Base-by-base conservation (phyloP, 805 yeast species). In the Candida ficus region DNA sequence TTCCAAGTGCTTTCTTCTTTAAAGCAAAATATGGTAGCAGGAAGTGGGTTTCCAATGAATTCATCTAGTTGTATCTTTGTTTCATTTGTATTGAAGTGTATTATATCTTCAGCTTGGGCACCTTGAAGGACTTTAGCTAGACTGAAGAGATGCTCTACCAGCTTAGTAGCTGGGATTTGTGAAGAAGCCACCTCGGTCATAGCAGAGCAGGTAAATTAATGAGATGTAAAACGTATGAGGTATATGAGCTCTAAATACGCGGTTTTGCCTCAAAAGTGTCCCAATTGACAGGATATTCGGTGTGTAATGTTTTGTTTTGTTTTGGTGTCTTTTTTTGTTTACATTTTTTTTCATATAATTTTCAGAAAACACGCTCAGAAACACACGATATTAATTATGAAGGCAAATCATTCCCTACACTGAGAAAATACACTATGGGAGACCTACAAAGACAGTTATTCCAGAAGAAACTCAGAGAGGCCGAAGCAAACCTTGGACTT, bases 111-210 rank as follows among this genome's bases (percentile, higher is more conserved):
- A 4, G 53, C 29, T 2, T 35, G 42, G 2, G 66, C 66, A 5
- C 56, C 42, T 30, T 58, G 63, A 2, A 62, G 47, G 1, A 52
- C 42, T 31, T 53, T 53, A 3, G 63, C 50, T n/a, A 62, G 23
- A 26, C 41, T 47, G 50, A 58, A 61, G 4, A 58, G 38, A 34
- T 60, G 49, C 17, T 57, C 58, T 7, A 44, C 44, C 26, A 60
- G 45, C 35, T 40, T 48, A 7, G 37, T 19, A 2, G 45, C 23
- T 10, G 46, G 29, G 21, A 49, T 34, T 22, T 5, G 40, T 29
- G 29, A 5, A 4, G 35, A 4, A 4, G 25, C 30, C 6, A 17
- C 34, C 5, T 19, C 28, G 4, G 27, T 27, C 39, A 35, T 36
- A 8, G 23, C 9, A 21, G n/a, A n/a, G n/a, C n/a, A n/a, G n/a